Base-by-base conservation (phyloP, 1,284 basidiomycete species). In the Pulveroboletus sp. region DNA sequence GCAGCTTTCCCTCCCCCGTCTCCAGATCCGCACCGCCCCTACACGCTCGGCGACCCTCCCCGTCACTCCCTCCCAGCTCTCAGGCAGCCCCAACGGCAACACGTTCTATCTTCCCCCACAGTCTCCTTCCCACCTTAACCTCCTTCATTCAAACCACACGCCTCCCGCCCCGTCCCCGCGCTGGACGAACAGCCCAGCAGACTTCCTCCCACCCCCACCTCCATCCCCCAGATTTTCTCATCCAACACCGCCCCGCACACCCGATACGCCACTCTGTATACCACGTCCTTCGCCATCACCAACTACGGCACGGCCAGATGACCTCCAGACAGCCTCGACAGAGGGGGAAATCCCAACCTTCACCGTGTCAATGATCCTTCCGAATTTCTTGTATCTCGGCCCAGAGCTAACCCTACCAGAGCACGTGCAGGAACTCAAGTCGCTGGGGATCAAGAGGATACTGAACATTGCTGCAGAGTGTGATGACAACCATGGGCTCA, bases 391-490 rank as follows among this genome's bases (percentile, higher is more conserved):
- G 22, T 98, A 85, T 72, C 82, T 98, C 18, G 96, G 96, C 2
- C 92, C 96, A 0, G 94, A 98, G 71, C 81, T 92, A n/a, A 86
- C 87, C 1, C 76, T 79, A 5, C 76, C 79, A 48, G 84, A 85
- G 57, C 91, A 98, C 67, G 88, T 94, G 12, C 77, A 83, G 18
- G 83, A 88, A 72, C 78, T 98, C 39, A 76, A 83, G 57, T 71
- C 76, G 0, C 75, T 92, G n/a, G 95, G 95, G 0, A 87, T 98
- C 52, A 89, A 85, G 68, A 79, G 93, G 44, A 93, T 98, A 57
- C 75, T 98, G 57, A 98, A 98, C 67, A 87, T 97, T 38, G 96
- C 96, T 7, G 80, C 83, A 28, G 96, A 98, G 72, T 96, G 94
- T 70, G 87, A 94, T 63, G 85, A 94, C 63, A 87, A 94, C 68